Evolutionary conservation across 768 basidiomycete species (phyloP), one percentile per base, ranked within the genome.

Genomic region (Boletus bicolor): DNA sequence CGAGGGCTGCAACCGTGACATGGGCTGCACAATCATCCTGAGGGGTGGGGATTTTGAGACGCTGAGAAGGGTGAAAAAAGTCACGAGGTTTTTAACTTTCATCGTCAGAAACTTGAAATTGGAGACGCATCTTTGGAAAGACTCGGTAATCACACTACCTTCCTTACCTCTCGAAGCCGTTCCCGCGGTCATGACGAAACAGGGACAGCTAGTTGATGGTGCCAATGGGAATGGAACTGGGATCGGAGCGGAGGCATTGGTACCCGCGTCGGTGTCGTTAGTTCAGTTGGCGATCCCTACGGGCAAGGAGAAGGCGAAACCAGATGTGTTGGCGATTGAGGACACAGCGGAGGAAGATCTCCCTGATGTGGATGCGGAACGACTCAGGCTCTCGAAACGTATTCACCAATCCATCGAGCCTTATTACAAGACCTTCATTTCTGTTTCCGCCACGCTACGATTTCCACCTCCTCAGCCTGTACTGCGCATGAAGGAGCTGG

Each of bases 391-490:
- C 8, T 86, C 93, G 7, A 78, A 81, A 51, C 83, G 91, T 19
- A 93, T 97, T 34, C 84, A 91, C 48, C 78, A 87, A 51, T 85
- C 90, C 0, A 77, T 95, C n/a, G 82, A 89, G 39, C 89, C 91
- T 2, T 99, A 97, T 68, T 76, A 79, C 61, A 84, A 77, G 57
- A 94, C 91, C 2, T 93, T 93, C 65, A 89, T 98, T 32, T 98
- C 97, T 2, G 91, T 93, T 42, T 98, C 95, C 3, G 89, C 95
- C 0, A 93, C 94, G 0, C 76, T 98, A 45, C 84, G 92, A 5
- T 97, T 97, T 68, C 91, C 87, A 14, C 93, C 96, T 24, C 97
- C 97, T 5, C 87, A 91, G 66, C 89, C 94, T 7, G 82, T 99
- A 39, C 77, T 82, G 3, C 81, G 82, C 44, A 97, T 98, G 93